Evolutionary conservation across 805 yeast genomes (phyloP), one percentile per base, ranked within the genome.

Genomic region (Suhomyces emberorum): DNA sequence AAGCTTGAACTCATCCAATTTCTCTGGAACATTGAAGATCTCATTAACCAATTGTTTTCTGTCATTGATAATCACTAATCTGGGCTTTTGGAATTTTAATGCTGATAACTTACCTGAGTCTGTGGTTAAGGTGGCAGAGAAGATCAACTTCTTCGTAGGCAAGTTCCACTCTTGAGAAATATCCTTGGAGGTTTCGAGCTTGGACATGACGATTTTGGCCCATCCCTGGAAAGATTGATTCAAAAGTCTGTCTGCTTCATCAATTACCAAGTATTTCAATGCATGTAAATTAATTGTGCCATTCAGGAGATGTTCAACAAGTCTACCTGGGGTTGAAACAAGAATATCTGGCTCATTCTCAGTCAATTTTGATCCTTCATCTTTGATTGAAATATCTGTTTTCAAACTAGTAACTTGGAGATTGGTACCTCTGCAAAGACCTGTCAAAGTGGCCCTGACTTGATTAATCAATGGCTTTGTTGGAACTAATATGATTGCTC

Each of bases 201-300:
- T 67, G 4, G 51, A 38, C 7, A 79, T 66, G 21, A 81, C 69
- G 30, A 66, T 70, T 54, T 72, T 69, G 63, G 85, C 74, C 99
- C 99, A 93, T 56, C 88, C 88, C 61, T 93, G 97, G 60, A 88
- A 93, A 10, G 85, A 77, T 57, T 93, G 97, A 52, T 87, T 88
- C 46, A 93, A 65, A 39, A 85, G 61, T 43, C 88, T 66, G 60
- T 85, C 95, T 7, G 91, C 95, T 59, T 85, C 95, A 61, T 85
- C 95, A 34, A 85, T 72, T 8, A 85, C 77, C 49, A 85, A 64
- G 54, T 72, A 83, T 44, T 76, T 69, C 39, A 89, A 66, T 34
- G 72, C 66, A 16, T 62, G 57, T 41, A 88, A 58, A 39, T 59
- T 64, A 12, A 83, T 55, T n/a, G 64, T 46, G 11, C 57, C 54